Percentiles rank a stretch among this genome's conserved stretches.
Evolutionary conservation across 1,284 basidiomycete species (phyloP).

Genomic region (Ustilago loliicola): DNA sequence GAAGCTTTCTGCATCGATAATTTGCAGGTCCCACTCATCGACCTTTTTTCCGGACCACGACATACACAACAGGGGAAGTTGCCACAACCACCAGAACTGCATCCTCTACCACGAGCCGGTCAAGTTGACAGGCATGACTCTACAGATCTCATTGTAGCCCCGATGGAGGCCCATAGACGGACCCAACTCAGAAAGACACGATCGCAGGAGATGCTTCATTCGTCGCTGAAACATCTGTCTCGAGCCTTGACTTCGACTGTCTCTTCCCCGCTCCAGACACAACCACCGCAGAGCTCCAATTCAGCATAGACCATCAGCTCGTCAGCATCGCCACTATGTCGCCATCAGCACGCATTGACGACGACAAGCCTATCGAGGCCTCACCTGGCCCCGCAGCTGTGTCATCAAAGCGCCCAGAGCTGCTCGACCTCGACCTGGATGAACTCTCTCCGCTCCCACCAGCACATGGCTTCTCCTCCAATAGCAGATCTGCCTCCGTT

Average conservation of each 20-base stretch:
- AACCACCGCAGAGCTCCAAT: background rate
- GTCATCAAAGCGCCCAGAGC: background rate
- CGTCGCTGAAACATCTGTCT: background rate
- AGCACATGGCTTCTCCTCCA: slow-evolving; percentile 22
- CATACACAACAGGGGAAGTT: background rate
- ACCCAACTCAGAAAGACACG: background rate
- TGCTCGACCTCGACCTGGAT: slow-evolving; percentile 44
- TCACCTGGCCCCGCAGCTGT: background rate
- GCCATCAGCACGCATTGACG: background rate
- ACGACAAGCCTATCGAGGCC: background rate
- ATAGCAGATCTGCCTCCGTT: slow-evolving; percentile 15
- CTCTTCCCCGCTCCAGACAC: background rate
- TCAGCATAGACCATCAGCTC: background rate
- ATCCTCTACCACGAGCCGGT: background rate
- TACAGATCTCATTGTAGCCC: slow-evolving; percentile 9
- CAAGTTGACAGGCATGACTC: background rate
- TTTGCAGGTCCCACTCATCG: background rate
- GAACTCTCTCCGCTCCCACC: slow-evolving; percentile 49
- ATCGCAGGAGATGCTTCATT: background rate
- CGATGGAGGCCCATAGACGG: background rate
- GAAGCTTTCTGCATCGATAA: background rate
- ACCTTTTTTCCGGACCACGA: background rate
- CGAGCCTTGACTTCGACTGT: background rate
- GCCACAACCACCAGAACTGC: background rate
- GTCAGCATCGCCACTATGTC: slow-evolving; percentile 7